Percentiles rank a stretch among this genome's conserved stretches.
These are phyloP conservation scores for Leccinum arenicola DNA, from an alignment of 768 basidiomycete species.

Conservation along the genomic window DNA sequence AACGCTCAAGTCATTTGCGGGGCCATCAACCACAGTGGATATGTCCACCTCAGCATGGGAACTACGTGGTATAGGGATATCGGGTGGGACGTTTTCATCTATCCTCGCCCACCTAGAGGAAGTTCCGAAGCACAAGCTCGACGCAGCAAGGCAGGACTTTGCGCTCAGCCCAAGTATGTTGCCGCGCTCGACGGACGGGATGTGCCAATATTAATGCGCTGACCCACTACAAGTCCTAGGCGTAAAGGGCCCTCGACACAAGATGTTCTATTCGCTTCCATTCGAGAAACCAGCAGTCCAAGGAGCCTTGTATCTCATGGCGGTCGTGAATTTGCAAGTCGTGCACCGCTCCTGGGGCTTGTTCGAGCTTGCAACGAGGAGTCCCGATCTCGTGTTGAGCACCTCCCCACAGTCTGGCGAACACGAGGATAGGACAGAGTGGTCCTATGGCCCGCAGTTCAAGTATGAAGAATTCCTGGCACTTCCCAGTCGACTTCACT, in stretches of 20 bases:
- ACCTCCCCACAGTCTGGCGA: slow-evolving; percentile 15
- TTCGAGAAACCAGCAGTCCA: slow-evolving; percentile 30
- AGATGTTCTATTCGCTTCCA: slow-evolving; percentile 38
- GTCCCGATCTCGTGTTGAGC: slow-evolving; percentile 14
- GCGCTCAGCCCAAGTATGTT: slow-evolving; percentile 43
- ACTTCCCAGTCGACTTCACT: slow-evolving; percentile 38
- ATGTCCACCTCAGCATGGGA: slow-evolving; percentile 52
- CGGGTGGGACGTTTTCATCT: slow-evolving; percentile 39
- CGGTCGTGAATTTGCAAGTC: slow-evolving; percentile 41
- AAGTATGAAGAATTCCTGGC: slow-evolving; percentile 70
- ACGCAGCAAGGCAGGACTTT: slow-evolving; percentile 35
- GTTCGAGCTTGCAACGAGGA: slow-evolving; percentile 33
- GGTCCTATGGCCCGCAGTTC: slow-evolving; percentile 68
- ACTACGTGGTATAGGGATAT: slow-evolving; percentile 30
- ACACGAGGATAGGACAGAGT: slow-evolving; percentile 16
- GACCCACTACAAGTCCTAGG: slow-evolving; percentile 30
- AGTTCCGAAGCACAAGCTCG: slow-evolving; percentile 29
- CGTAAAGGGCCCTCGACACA: slow-evolving; percentile 25
- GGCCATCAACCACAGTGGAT: slow-evolving; percentile 40
- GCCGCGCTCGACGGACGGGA: background rate
- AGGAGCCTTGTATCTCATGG: slow-evolving; percentile 46
- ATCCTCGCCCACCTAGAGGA: slow-evolving; percentile 33
- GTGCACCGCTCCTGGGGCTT: slow-evolving; percentile 60
- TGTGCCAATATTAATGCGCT: background rate
- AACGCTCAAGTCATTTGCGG: slow-evolving; percentile 52